A percentile compares a stretch with the other conserved stretches of the same genome.
phyloP scores from a whole-genome alignment of 2,329 filamentous ascomycete species.

The Trichoderma sp. region DNA sequence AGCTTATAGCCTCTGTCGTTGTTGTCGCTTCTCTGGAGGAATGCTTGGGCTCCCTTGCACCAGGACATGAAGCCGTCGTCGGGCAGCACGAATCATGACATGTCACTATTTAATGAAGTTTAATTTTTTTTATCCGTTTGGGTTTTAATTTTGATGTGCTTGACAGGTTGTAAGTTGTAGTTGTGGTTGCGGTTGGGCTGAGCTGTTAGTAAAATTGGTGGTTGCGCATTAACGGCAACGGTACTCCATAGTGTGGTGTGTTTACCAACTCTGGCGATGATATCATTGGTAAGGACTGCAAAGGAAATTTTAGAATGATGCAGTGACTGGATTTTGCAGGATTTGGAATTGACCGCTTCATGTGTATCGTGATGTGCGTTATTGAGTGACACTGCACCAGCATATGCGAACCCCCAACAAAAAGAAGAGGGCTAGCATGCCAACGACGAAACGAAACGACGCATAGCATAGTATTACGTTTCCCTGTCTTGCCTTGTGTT shows the following conservation, averaged over 20 bases:
- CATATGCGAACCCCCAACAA: not conserved
- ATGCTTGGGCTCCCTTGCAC: constrained; percentile 8
- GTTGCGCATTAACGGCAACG: not conserved
- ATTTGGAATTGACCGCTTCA: not conserved
- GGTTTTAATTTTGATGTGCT: not conserved
- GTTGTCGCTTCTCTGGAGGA: constrained; percentile 4
- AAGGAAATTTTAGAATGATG: not conserved
- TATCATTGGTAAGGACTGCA: not conserved
- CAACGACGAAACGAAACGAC: not conserved
- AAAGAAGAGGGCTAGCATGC: not conserved
- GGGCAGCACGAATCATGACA: constrained; percentile 13
- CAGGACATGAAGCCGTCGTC: constrained; percentile 1
- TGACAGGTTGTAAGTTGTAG: not conserved
- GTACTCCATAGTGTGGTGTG: not conserved
- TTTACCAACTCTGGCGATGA: not conserved
- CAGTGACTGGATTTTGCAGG: not conserved
- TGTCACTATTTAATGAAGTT: not conserved
- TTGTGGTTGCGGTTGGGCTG: not conserved
- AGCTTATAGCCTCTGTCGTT: constrained; percentile 1
- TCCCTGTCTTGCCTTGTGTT: not conserved
- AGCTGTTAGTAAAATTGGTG: not conserved
- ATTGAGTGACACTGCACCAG: not conserved
- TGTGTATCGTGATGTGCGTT: not conserved
- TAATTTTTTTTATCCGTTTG: not conserved
- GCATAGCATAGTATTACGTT: not conserved